Percentiles rank a stretch among this genome's conserved stretches.
Conservation (phyloP, 2,329 filamentous ascomycete species). For the Verticillium zaregamsianum region DNA sequence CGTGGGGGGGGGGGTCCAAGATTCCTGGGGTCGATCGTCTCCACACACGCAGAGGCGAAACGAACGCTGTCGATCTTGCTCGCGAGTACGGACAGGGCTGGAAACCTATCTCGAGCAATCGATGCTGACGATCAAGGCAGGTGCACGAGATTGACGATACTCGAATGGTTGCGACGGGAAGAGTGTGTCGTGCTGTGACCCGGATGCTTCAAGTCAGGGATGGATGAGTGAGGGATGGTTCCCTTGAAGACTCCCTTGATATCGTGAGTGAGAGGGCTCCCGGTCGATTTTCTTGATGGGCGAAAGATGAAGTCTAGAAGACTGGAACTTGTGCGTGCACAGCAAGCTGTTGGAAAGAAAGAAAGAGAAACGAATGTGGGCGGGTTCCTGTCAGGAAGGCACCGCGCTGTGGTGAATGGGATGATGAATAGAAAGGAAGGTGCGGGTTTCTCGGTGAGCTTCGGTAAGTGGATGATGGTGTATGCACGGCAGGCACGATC, state of each 20-base stretch:
- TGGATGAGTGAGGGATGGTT: neutral
- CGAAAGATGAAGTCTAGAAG: neutral
- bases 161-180: neutral
- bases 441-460: neutral
- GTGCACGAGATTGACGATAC: neutral
- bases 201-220: neutral
- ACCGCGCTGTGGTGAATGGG: neutral
- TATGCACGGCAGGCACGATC: neutral
- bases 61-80: neutral
- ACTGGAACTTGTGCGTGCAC: neutral
- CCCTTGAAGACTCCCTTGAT: neutral
- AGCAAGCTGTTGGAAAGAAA: neutral
- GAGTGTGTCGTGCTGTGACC: neutral
- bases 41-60: neutral
- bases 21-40: neutral
- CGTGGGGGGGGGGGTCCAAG: neutral
- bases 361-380: slow-evolving; percentile 2
- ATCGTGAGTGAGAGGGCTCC: neutral
- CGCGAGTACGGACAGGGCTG: neutral
- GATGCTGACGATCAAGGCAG: neutral
- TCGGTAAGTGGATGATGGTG: slow-evolving; percentile 1
- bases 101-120: neutral
- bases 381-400: neutral
- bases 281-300: neutral
- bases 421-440: neutral